A percentile compares a stretch with the other conserved stretches of the same genome.
phyloP scores from a whole-genome alignment of 2,329 filamentous ascomycete genomes.

The Hymenoscyphus repandus region DNA sequence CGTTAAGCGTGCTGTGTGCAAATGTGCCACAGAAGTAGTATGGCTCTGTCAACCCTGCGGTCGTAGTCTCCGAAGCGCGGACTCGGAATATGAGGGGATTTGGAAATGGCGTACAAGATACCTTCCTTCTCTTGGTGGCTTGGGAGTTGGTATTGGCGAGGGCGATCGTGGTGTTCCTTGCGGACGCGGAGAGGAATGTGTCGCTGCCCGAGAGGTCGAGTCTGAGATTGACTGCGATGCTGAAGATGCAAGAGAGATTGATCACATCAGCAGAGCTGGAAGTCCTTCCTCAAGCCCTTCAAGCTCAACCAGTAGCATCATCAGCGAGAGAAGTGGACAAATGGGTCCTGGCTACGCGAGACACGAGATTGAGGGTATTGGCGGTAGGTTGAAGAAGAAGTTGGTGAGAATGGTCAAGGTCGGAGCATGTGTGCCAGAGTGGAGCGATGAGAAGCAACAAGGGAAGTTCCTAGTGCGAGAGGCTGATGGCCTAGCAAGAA shows the following conservation, averaged over 20 bases:
- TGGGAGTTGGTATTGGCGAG: slow-evolving; percentile 83
- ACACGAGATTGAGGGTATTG: slow-evolving; percentile 88
- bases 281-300: slow-evolving; percentile 21
- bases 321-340: slow-evolving; percentile 9
- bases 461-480: slow-evolving; percentile 67
- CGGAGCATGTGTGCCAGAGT: slow-evolving; percentile 80
- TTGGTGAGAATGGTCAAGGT: slow-evolving; percentile 76
- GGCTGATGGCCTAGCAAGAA: slow-evolving; percentile 60
- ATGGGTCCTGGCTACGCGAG: slow-evolving; percentile 69
- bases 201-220: slow-evolving; percentile 72
- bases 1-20: slow-evolving; percentile 24
- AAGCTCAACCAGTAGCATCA: slow-evolving; percentile 14
- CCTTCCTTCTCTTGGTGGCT: slow-evolving; percentile 70
- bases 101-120: slow-evolving; percentile 91
- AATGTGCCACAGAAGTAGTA: slow-evolving; percentile 47
- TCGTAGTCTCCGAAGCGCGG: slow-evolving; percentile 57
- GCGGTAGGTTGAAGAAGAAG: slow-evolving; percentile 82
- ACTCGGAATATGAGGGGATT: slow-evolving; percentile 58
- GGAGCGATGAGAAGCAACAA: slow-evolving; percentile 67
- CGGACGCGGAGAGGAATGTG: slow-evolving; percentile 69
- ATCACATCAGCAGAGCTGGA: slow-evolving; percentile 15
- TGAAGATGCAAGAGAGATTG: slow-evolving; percentile 52
- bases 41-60: slow-evolving; percentile 88
- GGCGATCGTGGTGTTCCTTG: slow-evolving; percentile 85
- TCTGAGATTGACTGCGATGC: slow-evolving; percentile 82